A percentile compares a stretch with the other conserved stretches of the same genome.
Conservation (phyloP, 805 yeast genomes). For the Hanseniaspora taiwanica region DNA sequence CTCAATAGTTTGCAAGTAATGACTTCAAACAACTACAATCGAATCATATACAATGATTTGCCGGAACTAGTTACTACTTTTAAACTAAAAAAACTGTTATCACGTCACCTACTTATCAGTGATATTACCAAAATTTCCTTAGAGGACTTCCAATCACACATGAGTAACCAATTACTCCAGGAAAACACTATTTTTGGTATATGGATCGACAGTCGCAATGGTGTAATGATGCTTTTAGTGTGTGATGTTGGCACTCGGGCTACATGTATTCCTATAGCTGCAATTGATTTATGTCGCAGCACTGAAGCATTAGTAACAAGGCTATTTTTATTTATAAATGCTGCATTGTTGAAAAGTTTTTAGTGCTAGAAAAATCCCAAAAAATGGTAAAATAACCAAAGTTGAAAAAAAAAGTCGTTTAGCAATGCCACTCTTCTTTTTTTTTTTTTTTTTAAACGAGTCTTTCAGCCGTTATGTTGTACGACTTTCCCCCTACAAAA, state of each 20-base stretch:
- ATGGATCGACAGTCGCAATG: constrained; percentile 15
- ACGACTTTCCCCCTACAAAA: too few species aligned
- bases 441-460: too few species aligned
- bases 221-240: constrained; percentile 10
- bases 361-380: background rate
- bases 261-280: background rate
- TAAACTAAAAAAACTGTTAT: background rate
- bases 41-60: background rate
- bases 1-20: background rate
- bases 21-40: background rate
- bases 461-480: too few species aligned
- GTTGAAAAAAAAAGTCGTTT: too few species aligned
- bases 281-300: background rate
- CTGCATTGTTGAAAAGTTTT: constrained; percentile 4
- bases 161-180: background rate
- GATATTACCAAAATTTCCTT: background rate
- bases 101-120: constrained; percentile 1
- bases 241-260: background rate
- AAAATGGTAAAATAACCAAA: background rate
- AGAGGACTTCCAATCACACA: background rate
- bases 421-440: too few species aligned
- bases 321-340: constrained; percentile 12
- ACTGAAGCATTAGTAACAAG: background rate
- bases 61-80: background rate
- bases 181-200: constrained; percentile 7